Percentiles rank a stretch among this genome's conserved stretches.
These are phyloP conservation scores for Arthrinium puccinioides DNA, from an alignment of 2,329 filamentous ascomycete species.

Conservation along the genomic window DNA sequence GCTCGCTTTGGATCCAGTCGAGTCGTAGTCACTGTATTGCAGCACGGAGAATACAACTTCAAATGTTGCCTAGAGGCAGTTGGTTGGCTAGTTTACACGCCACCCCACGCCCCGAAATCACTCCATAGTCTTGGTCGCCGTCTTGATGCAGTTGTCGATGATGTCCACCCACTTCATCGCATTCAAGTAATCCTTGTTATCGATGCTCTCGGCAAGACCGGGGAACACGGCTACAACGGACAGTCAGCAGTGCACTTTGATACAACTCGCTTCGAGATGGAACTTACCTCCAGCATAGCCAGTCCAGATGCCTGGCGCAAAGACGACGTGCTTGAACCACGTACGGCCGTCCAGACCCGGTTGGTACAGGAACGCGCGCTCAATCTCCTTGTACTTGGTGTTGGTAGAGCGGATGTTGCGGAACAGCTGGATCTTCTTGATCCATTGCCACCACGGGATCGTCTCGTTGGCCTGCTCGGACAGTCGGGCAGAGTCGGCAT, in stretches of 20 bases:
- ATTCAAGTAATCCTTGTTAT: slow-evolving; percentile 49
- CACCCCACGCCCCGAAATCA: no score
- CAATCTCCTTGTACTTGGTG: slow-evolving; percentile 74
- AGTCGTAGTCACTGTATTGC: no score
- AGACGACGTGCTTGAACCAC: slow-evolving; percentile 96
- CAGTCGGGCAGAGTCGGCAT: slow-evolving; percentile 33
- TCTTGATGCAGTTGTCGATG: slow-evolving; percentile 42
- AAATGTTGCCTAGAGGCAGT: no score
- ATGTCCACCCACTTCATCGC: slow-evolving; percentile 53
- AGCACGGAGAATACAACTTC: no score
- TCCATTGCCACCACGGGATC: slow-evolving; percentile 74
- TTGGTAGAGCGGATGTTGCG: slow-evolving; percentile 63
- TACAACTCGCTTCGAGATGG: no score
- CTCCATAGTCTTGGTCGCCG: slow-evolving; percentile 33
- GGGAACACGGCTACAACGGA: slow-evolving; percentile 51
- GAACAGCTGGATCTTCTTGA: slow-evolving; percentile 58
- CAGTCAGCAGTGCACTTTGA: no score
- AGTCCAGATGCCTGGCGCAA: slow-evolving; percentile 86
- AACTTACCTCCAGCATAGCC: slow-evolving; percentile 73
- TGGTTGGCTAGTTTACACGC: no score
- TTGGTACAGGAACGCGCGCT: slow-evolving; percentile 70
- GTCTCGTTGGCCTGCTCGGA: slow-evolving; percentile 31
- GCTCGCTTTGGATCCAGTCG: no score
- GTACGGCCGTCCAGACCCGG: slow-evolving; percentile 68
- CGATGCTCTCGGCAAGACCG: slow-evolving; percentile 55